A percentile compares a stretch with the other conserved stretches of the same genome.
phyloP scores from a whole-genome alignment of 2,329 filamentous ascomycete species.

The Botrytis aclada region DNA sequence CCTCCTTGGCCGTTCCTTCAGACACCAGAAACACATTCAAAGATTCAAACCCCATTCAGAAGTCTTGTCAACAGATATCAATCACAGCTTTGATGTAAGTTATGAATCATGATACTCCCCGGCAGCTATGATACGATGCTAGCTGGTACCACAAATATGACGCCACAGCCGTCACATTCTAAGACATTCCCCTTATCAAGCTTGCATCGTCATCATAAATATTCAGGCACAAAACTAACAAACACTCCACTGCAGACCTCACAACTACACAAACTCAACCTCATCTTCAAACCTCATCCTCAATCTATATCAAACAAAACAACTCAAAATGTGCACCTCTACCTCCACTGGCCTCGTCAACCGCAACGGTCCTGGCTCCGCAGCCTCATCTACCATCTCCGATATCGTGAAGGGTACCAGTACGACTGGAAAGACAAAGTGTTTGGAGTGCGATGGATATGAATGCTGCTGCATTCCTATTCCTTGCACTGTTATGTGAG shows the following conservation, averaged over 20 bases:
- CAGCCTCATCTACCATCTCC: slow-evolving; percentile 44
- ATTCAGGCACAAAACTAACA: not conserved
- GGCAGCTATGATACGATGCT: not conserved
- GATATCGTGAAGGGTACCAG: slow-evolving; percentile 49
- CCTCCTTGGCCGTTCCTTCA: not conserved
- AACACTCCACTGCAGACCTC: not conserved
- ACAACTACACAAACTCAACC: not conserved
- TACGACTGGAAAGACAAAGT: slow-evolving; percentile 45
- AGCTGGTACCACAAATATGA: slow-evolving; percentile 1
- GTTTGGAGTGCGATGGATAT: slow-evolving; percentile 50
- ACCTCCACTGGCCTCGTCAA: slow-evolving; percentile 16
- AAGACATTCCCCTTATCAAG: not conserved
- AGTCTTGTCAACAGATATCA: not conserved
- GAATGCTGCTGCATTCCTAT: slow-evolving; percentile 55
- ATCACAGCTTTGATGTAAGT: not conserved
- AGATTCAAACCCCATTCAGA: not conserved
- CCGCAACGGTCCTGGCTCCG: slow-evolving; percentile 19
- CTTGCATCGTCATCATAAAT: not conserved
- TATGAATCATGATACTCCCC: not conserved
- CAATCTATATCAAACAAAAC: not conserved
- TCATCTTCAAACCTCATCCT: not conserved
- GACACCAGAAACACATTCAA: not conserved
- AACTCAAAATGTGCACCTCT: slow-evolving; percentile 21
- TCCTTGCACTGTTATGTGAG: slow-evolving; percentile 47
- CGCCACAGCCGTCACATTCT: not conserved